phyloP scores from a whole-genome alignment of 768 basidiomycete genomes.

The Pulveroboletus sp. region DNA sequence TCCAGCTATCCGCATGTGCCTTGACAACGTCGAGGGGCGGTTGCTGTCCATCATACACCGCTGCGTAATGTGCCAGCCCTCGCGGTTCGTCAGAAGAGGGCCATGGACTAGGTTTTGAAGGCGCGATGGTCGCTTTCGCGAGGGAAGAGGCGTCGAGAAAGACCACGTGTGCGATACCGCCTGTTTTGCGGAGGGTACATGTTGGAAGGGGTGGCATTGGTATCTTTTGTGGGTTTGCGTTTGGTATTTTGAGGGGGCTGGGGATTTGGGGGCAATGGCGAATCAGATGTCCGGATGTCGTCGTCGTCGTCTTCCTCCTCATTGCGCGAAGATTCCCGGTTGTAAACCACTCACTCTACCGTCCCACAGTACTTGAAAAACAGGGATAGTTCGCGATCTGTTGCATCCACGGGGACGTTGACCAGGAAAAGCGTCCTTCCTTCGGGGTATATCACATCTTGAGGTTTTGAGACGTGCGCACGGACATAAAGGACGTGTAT shows the following conservation, averaged over 20 bases:
- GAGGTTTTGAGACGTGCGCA: slow-evolving; percentile 51
- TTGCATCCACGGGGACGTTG: slow-evolving; percentile 87
- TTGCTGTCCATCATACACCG: slow-evolving; percentile 62
- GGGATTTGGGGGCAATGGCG: background rate
- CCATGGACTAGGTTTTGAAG: slow-evolving; percentile 59
- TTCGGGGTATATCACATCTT: slow-evolving; percentile 39
- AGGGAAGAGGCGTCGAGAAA: slow-evolving; percentile 74
- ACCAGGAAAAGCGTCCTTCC: slow-evolving; percentile 84
- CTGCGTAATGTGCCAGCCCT: slow-evolving; percentile 71
- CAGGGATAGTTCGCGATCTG: slow-evolving; percentile 71
- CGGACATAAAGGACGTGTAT: slow-evolving; percentile 80
- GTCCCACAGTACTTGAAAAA: slow-evolving; percentile 80
- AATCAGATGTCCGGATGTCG: background rate
- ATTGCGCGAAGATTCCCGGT: slow-evolving; percentile 38
- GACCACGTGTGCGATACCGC: slow-evolving; percentile 66
- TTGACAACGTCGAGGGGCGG: slow-evolving; percentile 74
- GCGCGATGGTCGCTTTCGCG: slow-evolving; percentile 55
- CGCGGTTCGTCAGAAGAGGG: slow-evolving; percentile 57
- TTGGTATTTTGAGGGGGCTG: slow-evolving; percentile 27
- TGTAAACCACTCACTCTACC: slow-evolving; percentile 72
- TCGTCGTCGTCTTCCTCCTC: slow-evolving; percentile 21
- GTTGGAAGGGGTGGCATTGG: slow-evolving; percentile 31
- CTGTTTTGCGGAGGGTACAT: slow-evolving; percentile 61
- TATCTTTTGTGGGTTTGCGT: slow-evolving; percentile 27
- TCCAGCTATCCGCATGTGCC: slow-evolving; percentile 76